Base-by-base conservation (phyloP, 108 stramenopile species). In the Discostella pseudostelligera region DNA sequence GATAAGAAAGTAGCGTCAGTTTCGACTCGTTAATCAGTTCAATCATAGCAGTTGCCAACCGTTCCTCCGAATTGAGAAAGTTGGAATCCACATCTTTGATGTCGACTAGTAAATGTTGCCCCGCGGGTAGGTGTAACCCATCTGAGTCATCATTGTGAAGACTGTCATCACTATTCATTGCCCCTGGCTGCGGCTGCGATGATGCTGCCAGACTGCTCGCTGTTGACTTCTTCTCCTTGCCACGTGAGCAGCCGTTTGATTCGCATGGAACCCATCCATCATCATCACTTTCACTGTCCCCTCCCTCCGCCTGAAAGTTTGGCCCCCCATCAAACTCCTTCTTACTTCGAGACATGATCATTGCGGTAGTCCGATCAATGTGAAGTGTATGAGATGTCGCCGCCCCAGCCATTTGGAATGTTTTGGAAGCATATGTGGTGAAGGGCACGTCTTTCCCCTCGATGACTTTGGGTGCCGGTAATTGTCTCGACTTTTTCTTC, bases 31-130 rank as follows among this genome's bases (percentile, higher is more conserved):
- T 68, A 43, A 87, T 74, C 44, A 83, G 69, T 26, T 81, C 77
- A 56, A 87, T 66, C 87, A 87, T 87, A 59, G 87, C 84, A 17
- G 47, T 35, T 16, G 84, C 83, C 17, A 87, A 66, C 19, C 83
- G 65, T 56, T 83, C 73, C 60, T 84, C 82, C 1, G 79, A 81
- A 42, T 84, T 80, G 59, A 87, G 69, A 54, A 87, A 87, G 32
- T 58, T 14, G 16, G 80, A 48, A 59, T 83, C 80, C 0, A 87
- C 80, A 44, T 81, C 56, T 42, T 83, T 78, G 44, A 89, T 71
- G 42, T 89, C 88, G 28, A 89, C 65, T 9, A 89, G 53, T 13
- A 87, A 64, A 62, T 89, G 88, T 40, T 89, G 88, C 9, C 85
- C 88, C 3, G 84, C 81, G 4, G 88, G 88, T 21, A 85, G 72